Evolutionary conservation across 257 asterid species (phyloP).

Genomic region (Nicotiana tabacum): DNA sequence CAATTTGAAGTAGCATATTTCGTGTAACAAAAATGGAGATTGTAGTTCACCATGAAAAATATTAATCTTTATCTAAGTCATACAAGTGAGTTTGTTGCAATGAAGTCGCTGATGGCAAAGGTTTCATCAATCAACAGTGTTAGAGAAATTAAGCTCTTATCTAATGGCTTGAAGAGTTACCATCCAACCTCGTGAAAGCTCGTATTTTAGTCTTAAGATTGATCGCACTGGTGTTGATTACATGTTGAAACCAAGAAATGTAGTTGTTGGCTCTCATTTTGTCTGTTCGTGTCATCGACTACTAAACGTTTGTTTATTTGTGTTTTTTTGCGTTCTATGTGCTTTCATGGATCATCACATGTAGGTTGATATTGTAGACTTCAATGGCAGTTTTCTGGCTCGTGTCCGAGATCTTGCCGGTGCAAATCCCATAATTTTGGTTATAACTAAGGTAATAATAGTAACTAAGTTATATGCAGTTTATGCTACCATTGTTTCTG

Average conservation of each 20-base stretch:
- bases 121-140: background rate
- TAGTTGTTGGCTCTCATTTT: background rate
- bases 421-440: conserved; percentile 90
- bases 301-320: conserved; percentile 1
- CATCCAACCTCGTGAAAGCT: background rate
- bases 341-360: conserved; percentile 10
- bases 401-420: conserved; percentile 90
- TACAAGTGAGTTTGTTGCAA: background rate
- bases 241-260: background rate
- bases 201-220: background rate
- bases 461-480: background rate
- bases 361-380: conserved; percentile 97
- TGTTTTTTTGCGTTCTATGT: background rate
- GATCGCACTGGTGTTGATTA: background rate
- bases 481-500: background rate
- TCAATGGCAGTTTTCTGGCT: conserved; percentile 87
- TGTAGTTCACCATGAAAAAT: background rate
- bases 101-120: background rate
- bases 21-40: background rate
- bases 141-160: background rate
- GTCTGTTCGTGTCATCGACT: background rate
- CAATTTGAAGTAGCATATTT: conserved; percentile 2
- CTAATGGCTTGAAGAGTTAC: background rate
- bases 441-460: conserved; percentile 72
- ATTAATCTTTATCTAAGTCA: background rate